Conservation (phyloP, 2,329 filamentous ascomycete species). For the Scolecobasidium constrictum region DNA sequence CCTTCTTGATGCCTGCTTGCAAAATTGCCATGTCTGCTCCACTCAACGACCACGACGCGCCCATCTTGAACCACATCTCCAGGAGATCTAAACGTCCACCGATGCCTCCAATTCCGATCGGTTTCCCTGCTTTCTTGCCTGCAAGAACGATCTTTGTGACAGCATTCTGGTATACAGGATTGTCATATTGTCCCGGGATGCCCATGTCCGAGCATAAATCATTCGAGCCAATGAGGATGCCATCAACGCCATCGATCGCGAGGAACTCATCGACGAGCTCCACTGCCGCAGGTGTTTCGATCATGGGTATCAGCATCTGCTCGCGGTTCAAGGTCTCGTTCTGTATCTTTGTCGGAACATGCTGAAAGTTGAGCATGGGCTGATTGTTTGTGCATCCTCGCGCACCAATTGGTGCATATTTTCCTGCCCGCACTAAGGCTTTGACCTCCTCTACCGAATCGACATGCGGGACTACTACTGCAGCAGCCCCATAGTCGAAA, state of each 20-base stretch:
- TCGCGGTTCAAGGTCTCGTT: constrained; percentile 27
- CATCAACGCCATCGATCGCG: constrained; percentile 32
- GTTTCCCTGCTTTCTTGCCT: no score
- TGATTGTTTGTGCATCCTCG: constrained; percentile 26
- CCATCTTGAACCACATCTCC: no score
- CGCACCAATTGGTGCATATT: no score
- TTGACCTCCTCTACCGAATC: no score
- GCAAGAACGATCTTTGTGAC: constrained; percentile 26
- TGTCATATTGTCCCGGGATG: constrained; percentile 30
- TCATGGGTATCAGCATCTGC: constrained; percentile 35
- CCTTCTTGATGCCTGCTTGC: no score
- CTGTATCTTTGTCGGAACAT: constrained; percentile 21
- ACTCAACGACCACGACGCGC: no score
- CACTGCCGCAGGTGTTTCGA: constrained; percentile 29
- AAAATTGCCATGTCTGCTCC: no score
- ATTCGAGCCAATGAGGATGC: constrained; percentile 33
- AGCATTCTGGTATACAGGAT: constrained; percentile 19
- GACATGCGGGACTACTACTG: no score
- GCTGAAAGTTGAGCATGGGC: constrained; percentile 25
- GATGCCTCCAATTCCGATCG: no score
- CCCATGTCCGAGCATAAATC: constrained; percentile 34
- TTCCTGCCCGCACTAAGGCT: no score
- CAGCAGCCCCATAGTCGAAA: no score
- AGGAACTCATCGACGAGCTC: constrained; percentile 30
- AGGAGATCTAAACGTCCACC: no score